phyloP scores from a whole-genome alignment of 2,329 filamentous ascomycete genomes.

The Alternaria postmessia region DNA sequence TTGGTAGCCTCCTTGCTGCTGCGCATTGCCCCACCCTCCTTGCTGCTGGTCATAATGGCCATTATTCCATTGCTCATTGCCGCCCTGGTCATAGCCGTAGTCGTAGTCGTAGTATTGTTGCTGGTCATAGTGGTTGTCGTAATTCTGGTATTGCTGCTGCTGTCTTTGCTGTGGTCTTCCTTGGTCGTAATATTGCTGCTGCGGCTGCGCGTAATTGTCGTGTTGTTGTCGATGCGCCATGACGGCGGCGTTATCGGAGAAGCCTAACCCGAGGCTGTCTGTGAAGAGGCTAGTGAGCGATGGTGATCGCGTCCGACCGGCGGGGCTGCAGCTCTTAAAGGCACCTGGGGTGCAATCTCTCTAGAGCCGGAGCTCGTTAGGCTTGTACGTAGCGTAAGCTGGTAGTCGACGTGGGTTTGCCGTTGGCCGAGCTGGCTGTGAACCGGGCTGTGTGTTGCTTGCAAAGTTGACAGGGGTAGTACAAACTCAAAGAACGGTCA shows the following conservation, averaged over 20 bases:
- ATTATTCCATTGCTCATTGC: slow-evolving; percentile 47
- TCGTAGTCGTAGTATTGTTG: slow-evolving; percentile 46
- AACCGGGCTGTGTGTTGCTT: slow-evolving; percentile 18
- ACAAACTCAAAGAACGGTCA: slow-evolving; percentile 28
- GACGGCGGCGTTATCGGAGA: slow-evolving; percentile 26
- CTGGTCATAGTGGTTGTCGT: slow-evolving; percentile 40
- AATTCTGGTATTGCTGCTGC: slow-evolving; percentile 35
- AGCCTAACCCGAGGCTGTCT: slow-evolving; percentile 28
- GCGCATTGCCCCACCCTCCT: slow-evolving; percentile 38
- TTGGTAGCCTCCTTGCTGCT: slow-evolving; percentile 35
- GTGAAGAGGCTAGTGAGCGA: slow-evolving; percentile 30
- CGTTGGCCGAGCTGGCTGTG: slow-evolving; percentile 6
- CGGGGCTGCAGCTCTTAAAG: slow-evolving; percentile 25
- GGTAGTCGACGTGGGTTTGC: slow-evolving; percentile 13
- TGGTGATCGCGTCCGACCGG: slow-evolving; percentile 33
- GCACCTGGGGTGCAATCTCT: slow-evolving; percentile 10
- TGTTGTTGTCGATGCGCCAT: slow-evolving; percentile 55
- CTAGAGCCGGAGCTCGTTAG: slow-evolving; percentile 17
- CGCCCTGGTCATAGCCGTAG: slow-evolving; percentile 45
- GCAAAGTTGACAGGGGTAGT: slow-evolving; percentile 28
- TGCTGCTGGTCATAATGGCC: slow-evolving; percentile 44
- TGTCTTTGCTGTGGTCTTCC: slow-evolving; percentile 18
- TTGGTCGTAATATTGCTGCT: slow-evolving; percentile 41
- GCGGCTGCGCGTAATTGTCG: slow-evolving; percentile 45
- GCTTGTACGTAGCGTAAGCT: slow-evolving; percentile 18